Conservation (phyloP, 176 grass and related monocot species). For the Alloteropsis semialata region DNA sequence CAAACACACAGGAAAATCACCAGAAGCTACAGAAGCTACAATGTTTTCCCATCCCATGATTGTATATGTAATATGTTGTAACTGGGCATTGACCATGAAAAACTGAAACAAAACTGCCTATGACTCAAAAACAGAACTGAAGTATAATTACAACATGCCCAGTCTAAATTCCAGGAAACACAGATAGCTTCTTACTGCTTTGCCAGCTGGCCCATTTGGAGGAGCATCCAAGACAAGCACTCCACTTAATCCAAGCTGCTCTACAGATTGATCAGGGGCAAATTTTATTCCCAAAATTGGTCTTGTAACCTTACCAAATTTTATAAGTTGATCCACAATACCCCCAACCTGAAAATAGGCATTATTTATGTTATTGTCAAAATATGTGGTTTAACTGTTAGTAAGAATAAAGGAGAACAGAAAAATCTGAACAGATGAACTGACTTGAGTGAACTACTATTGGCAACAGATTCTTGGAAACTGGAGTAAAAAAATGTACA, state of each 20-base stretch:
- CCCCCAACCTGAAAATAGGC: slow-evolving; percentile 67
- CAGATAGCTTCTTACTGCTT: slow-evolving; percentile 59
- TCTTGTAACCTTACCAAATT: slow-evolving; percentile 92
- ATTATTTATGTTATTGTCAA: neutral
- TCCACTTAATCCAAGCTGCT: slow-evolving; percentile 95
- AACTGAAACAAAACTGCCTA: neutral
- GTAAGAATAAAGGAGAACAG: neutral
- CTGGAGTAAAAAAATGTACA: slow-evolving; percentile 8
- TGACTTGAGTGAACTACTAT: slow-evolving; percentile 10
- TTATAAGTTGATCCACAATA: slow-evolving; percentile 95
- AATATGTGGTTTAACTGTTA: neutral
- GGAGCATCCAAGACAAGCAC: slow-evolving; percentile 98
- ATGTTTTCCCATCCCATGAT: neutral
- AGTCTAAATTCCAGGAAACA: neutral
- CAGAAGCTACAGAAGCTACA: neutral
- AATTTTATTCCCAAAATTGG: slow-evolving; percentile 99
- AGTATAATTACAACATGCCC: neutral
- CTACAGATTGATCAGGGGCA: slow-evolving; percentile 98
- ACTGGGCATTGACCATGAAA: neutral
- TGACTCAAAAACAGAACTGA: neutral
- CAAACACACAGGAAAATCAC: neutral
- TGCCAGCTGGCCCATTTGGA: slow-evolving; percentile 89
- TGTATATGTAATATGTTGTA: neutral
- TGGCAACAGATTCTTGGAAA: neutral
- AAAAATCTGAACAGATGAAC: neutral